Evolutionary conservation across 345 rosid species (phyloP).

Genomic region (Trapa bicornis): DNA sequence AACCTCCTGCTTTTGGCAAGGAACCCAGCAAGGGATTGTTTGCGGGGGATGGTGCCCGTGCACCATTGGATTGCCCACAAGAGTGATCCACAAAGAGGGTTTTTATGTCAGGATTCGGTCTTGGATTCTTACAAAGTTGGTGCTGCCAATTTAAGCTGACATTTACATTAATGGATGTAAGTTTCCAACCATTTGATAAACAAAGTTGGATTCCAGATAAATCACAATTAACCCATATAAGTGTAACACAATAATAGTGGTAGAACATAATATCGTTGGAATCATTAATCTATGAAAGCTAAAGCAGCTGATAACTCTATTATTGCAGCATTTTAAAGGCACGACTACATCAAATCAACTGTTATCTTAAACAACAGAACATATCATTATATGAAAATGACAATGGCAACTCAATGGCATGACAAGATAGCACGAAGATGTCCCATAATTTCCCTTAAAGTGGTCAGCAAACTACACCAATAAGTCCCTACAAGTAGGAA

Average conservation of each 20-base stretch:
- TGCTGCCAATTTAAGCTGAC: constrained; percentile 80
- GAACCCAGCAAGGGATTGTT: constrained; percentile 38
- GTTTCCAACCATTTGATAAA: not conserved
- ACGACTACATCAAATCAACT: not conserved
- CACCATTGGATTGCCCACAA: constrained; percentile 47
- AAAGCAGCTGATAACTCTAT: not conserved
- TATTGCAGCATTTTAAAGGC: not conserved
- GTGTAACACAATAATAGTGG: not conserved
- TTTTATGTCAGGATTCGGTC: constrained; percentile 64
- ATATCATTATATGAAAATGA: no score
- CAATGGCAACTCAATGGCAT: no score
- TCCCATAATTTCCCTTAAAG: no score
- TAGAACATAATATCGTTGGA: no score
- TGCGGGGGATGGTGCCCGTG: constrained; percentile 44
- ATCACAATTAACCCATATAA: not conserved
- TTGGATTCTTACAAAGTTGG: constrained; percentile 62
- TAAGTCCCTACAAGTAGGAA: not conserved
- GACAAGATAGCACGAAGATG: no score
- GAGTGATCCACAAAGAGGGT: constrained; percentile 58
- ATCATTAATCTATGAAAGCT: not conserved
- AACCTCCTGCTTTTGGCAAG: constrained; percentile 41
- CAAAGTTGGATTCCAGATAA: not conserved
- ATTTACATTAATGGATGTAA: not conserved
- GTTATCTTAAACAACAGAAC: not conserved
- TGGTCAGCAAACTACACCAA: no score